phyloP scores from a whole-genome alignment of 2,329 filamentous ascomycete genomes.

The Aspergillus jensenii region DNA sequence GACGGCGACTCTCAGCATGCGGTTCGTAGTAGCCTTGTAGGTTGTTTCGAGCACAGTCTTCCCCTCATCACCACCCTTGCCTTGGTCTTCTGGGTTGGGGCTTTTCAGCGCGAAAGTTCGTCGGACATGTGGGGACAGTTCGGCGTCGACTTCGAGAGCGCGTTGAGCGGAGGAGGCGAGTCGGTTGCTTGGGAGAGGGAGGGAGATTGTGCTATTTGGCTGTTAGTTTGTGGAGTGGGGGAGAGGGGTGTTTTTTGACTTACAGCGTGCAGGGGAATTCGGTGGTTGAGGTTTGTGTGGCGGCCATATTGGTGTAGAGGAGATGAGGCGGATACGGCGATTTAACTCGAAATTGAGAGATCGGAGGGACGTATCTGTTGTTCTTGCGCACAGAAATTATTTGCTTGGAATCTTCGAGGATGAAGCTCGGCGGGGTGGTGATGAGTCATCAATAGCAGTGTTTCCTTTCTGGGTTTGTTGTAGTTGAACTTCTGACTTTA shows the following conservation, averaged over 20 bases:
- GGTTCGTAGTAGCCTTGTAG: conserved; percentile 87
- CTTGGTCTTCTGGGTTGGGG: conserved; percentile 24
- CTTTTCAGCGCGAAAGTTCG: conserved; percentile 65
- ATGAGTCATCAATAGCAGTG: background rate
- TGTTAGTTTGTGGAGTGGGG: conserved; percentile 8
- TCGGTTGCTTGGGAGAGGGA: conserved; percentile 78
- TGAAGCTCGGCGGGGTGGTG: background rate
- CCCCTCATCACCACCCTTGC: conserved; percentile 24
- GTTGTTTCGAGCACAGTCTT: conserved; percentile 66
- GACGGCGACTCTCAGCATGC: conserved; percentile 93
- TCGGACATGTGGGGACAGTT: conserved; percentile 80
- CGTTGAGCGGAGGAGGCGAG: conserved; percentile 74
- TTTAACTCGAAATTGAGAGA: background rate
- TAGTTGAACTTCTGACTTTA: background rate
- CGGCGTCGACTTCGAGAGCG: conserved; percentile 79
- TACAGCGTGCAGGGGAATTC: conserved; percentile 44
- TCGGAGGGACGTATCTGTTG: background rate
- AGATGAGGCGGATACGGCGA: background rate
- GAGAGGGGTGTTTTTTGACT: conserved; percentile 12
- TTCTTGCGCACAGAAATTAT: background rate
- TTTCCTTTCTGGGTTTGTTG: background rate
- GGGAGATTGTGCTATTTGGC: conserved; percentile 62
- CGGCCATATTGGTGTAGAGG: conserved; percentile 20
- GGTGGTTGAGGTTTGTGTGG: conserved; percentile 17
- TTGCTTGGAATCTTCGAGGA: background rate